Percentiles rank a stretch among this genome's conserved stretches.
Conservation (phyloP, 805 yeast species). For the Diddensiella santjacobensis region DNA sequence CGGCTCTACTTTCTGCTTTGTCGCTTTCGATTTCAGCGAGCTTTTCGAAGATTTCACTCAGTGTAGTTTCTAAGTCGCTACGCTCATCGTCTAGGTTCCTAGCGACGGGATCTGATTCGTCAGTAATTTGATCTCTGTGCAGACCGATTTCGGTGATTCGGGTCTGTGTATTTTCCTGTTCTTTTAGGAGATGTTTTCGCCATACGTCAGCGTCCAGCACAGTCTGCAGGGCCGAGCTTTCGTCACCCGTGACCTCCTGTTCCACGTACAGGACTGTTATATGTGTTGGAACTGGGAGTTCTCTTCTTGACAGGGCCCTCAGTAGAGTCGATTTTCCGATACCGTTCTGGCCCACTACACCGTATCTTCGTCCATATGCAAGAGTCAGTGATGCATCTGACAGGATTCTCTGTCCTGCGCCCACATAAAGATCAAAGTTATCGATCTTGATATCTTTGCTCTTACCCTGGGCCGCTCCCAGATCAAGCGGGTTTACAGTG, state of each 20-base stretch:
- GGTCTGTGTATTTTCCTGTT: constrained; percentile 58
- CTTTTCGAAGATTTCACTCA: constrained; percentile 77
- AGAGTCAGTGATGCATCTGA: constrained; percentile 83
- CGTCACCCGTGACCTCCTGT: constrained; percentile 95
- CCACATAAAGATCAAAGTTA: constrained; percentile 88
- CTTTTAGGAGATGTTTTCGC: constrained; percentile 83
- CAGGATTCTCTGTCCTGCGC: constrained; percentile 90
- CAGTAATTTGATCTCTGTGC: constrained; percentile 41
- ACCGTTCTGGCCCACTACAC: constrained; percentile 98
- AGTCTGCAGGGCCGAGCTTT: constrained; percentile 82
- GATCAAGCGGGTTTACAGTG: constrained; percentile 91
- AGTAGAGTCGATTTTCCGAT: constrained; percentile 95
- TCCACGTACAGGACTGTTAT: constrained; percentile 95
- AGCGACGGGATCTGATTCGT: constrained; percentile 44
- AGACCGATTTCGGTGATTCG: constrained; percentile 72
- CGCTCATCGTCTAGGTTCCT: constrained; percentile 85
- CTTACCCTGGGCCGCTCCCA: constrained; percentile 63
- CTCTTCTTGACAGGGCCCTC: constrained; percentile 90
- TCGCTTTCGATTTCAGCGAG: constrained; percentile 92
- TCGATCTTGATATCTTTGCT: constrained; percentile 96
- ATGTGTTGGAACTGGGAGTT: constrained; percentile 88
- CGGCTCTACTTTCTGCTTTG: constrained; percentile 96
- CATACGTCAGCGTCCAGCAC: constrained; percentile 99
- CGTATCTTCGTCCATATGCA: constrained; percentile 91
- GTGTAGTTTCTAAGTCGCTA: constrained; percentile 74